A percentile compares a stretch with the other conserved stretches of the same genome.
Conservation (phyloP, 257 asterid species). For the Craterostigma plantagineum region DNA sequence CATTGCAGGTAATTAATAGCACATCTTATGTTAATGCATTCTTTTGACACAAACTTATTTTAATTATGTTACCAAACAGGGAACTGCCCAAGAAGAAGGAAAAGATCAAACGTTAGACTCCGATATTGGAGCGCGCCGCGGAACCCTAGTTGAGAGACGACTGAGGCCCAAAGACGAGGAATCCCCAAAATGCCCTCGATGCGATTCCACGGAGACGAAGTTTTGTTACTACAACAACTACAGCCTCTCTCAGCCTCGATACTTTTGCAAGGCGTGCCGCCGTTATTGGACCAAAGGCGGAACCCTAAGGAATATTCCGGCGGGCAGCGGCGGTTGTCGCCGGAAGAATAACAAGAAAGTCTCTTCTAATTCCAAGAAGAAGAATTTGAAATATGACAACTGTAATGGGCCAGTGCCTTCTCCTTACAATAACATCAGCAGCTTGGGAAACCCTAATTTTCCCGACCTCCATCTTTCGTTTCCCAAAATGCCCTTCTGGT, state of each 20-base stretch:
- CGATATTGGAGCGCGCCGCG: too few species aligned
- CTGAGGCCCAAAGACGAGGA: constrained; percentile 71
- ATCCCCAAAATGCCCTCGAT: constrained; percentile 64
- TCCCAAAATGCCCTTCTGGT: constrained; percentile 16
- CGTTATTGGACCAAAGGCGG: constrained; percentile 98
- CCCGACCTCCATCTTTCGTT: constrained; percentile 10
- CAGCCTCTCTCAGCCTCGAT: constrained; percentile 88
- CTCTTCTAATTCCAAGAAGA: constrained; percentile 26
- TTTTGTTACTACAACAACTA: constrained; percentile 96
- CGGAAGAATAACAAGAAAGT: constrained; percentile 70
- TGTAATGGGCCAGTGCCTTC: too few species aligned
- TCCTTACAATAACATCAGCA: too few species aligned
- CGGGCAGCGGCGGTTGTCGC: constrained; percentile 60
- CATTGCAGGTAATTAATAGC: too few species aligned
- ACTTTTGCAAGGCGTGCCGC: constrained; percentile 87
- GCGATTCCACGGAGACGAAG: constrained; percentile 89
- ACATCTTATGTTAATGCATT: too few species aligned
- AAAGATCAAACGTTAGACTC: constrained; percentile 27
- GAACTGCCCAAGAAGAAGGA: constrained; percentile 34
- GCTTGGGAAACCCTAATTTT: background rate
- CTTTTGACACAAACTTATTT: too few species aligned
- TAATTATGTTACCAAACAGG: constrained; percentile 23
- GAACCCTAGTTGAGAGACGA: constrained; percentile 47
- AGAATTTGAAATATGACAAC: background rate
- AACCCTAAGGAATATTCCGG: constrained; percentile 82